Percentiles rank a stretch among this genome's conserved stretches.
These are phyloP conservation scores for Planoprotostelium fungivorum DNA, from an alignment of 78 protist genomes.

Conservation along the genomic window DNA sequence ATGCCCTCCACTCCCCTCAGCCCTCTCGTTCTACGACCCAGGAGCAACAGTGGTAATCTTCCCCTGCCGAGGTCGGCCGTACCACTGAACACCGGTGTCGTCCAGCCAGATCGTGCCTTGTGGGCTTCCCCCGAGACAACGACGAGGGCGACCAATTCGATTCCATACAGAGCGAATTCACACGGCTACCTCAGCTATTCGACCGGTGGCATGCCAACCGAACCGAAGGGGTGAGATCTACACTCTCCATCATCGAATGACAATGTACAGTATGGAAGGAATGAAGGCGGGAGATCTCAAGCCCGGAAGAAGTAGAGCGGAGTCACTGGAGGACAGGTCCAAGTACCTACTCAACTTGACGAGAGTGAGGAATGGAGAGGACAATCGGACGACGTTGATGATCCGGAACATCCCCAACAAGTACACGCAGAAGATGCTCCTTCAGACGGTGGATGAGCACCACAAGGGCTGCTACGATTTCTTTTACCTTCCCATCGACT, in stretches of 20 bases:
- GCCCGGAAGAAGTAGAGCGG: constrained; percentile 2
- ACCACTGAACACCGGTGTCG: not conserved
- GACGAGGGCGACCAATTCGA: not conserved
- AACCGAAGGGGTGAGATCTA: not conserved
- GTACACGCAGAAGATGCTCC: constrained; percentile 56
- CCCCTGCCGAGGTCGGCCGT: not conserved
- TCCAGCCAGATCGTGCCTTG: too few species aligned
- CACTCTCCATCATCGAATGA: not conserved
- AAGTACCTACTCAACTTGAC: constrained; percentile 20
- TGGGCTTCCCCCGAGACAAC: not conserved
- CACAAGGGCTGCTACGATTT: constrained; percentile 76
- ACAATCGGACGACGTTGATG: constrained; percentile 80
- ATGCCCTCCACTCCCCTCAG: not conserved
- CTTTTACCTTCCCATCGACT: constrained; percentile 86
- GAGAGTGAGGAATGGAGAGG: constrained; percentile 33
- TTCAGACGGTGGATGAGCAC: constrained; percentile 48
- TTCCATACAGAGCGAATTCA: not conserved
- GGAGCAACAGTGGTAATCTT: not conserved
- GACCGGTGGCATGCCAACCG: not conserved
- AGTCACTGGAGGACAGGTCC: not conserved
- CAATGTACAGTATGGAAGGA: not conserved
- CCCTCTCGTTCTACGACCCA: not conserved
- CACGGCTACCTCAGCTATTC: not conserved
- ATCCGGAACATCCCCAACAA: constrained; percentile 84
- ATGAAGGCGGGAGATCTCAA: not conserved